phyloP scores from a whole-genome alignment of 306 rosid genomes.

The Styphnolobium japonicum region DNA sequence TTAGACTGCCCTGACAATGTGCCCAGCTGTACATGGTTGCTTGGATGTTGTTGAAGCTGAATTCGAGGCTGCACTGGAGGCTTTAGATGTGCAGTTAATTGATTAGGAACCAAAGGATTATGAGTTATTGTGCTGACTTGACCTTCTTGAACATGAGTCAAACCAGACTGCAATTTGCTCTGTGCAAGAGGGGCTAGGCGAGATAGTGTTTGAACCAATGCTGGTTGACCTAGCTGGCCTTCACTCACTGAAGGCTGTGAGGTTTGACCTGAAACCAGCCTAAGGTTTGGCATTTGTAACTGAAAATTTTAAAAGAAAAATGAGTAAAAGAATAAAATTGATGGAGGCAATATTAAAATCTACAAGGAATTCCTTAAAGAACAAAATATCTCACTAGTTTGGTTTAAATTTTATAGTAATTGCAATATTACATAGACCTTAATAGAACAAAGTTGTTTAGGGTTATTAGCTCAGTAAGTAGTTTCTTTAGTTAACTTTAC shows the following conservation, averaged over 20 bases:
- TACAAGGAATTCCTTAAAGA: background rate
- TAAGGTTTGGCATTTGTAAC: constrained; percentile 82
- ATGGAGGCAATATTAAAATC: background rate
- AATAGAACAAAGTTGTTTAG: background rate
- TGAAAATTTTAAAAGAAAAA: too few relatives aligned
- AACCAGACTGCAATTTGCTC: constrained; percentile 55
- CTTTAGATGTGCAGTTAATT: constrained; percentile 52
- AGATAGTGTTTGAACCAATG: constrained; percentile 46
- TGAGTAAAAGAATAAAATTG: background rate
- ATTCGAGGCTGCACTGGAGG: constrained; percentile 55
- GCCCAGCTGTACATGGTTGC: constrained; percentile 49
- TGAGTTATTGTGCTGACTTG: constrained; percentile 54
- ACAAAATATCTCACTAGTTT: background rate
- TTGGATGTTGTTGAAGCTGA: constrained; percentile 57
- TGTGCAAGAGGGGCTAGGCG: constrained; percentile 55
- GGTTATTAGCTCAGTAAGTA: background rate
- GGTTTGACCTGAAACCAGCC: constrained; percentile 63
- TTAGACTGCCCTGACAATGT: constrained; percentile 54
- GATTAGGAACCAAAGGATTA: constrained; percentile 60
- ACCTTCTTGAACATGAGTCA: constrained; percentile 54
- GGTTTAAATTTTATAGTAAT: background rate
- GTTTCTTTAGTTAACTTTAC: background rate
- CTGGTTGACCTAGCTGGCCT: constrained; percentile 56
- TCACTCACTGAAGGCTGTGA: constrained; percentile 52
- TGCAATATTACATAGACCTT: background rate